Evolutionary conservation across 148 eudicot species (phyloP).

Genomic region (Polygonum aviculare): DNA sequence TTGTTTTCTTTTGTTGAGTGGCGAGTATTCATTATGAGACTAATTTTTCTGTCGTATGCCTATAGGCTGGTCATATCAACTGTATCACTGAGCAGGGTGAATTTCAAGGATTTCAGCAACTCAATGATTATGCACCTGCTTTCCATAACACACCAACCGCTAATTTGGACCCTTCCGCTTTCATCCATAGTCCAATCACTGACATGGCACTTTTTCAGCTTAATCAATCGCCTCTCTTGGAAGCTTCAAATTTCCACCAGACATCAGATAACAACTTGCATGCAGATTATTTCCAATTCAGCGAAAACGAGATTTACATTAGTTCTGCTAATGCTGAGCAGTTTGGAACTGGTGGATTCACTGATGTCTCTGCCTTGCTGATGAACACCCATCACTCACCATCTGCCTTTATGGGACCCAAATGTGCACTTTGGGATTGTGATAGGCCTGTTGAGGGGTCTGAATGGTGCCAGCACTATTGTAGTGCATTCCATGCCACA

Average conservation of each 20-base stretch:
- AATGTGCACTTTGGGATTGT: slow-evolving; percentile 48
- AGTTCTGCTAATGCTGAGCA: slow-evolving; percentile 17
- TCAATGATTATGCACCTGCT: slow-evolving; percentile 11
- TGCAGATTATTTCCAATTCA: slow-evolving; percentile 17
- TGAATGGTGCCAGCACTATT: slow-evolving; percentile 29
- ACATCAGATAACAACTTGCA: slow-evolving; percentile 17
- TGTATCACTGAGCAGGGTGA: slow-evolving; percentile 13
- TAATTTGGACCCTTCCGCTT: slow-evolving; percentile 22
- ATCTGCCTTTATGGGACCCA: slow-evolving; percentile 38
- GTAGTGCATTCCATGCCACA: slow-evolving; percentile 34
- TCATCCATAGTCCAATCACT: slow-evolving; percentile 14
- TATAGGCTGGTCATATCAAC: slow-evolving; percentile 23
- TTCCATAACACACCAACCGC: slow-evolving; percentile 15
- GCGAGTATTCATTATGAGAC: not conserved
- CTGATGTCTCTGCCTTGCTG: slow-evolving; percentile 21
- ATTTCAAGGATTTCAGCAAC: slow-evolving; percentile 27
- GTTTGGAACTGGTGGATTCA: slow-evolving; percentile 23
- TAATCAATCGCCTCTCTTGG: slow-evolving; percentile 9
- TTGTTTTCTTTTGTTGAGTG: not conserved
- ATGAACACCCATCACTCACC: slow-evolving; percentile 28
- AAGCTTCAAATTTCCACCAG: slow-evolving; percentile 22
- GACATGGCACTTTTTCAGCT: slow-evolving; percentile 12
- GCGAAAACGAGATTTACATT: slow-evolving; percentile 23
- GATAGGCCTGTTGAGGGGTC: slow-evolving; percentile 32
- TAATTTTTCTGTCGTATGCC: not conserved